These are phyloP conservation scores for Cryptosporidium sp. DNA, from an alignment of 169 alveolate species.

Conservation along the genomic window DNA sequence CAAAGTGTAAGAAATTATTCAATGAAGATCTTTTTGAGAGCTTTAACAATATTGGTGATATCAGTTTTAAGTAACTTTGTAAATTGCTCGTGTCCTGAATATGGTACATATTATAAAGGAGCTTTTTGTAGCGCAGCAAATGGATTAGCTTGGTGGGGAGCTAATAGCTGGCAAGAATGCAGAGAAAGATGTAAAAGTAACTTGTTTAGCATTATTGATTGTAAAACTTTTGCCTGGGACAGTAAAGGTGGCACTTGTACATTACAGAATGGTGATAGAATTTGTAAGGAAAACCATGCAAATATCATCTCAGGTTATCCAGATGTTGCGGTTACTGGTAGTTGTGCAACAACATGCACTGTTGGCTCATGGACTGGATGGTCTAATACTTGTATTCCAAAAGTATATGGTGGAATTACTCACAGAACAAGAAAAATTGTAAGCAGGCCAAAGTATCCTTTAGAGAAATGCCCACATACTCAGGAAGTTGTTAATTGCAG, in stretches of 20 bases:
- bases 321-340: slow-evolving; percentile 21
- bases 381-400: slow-evolving; percentile 66
- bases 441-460: slow-evolving; percentile 44
- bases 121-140: slow-evolving; percentile 6
- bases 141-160: slow-evolving; percentile 70
- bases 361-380: slow-evolving; percentile 48
- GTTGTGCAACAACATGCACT: slow-evolving; percentile 69
- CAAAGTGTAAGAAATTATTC: background rate
- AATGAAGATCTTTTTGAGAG: background rate
- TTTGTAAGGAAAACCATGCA: background rate
- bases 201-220: slow-evolving; percentile 17
- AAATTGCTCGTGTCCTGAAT: slow-evolving; percentile 9
- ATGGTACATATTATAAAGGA: slow-evolving; percentile 40
- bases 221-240: slow-evolving; percentile 45
- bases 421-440: slow-evolving; percentile 34
- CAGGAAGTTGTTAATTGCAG: slow-evolving; percentile 67
- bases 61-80: background rate
- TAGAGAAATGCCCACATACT: slow-evolving; percentile 60
- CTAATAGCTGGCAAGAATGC: slow-evolving; percentile 71
- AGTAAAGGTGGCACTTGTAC: slow-evolving; percentile 68
- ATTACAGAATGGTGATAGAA: slow-evolving; percentile 50
- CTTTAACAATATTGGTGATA: background rate
- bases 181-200: slow-evolving; percentile 63
- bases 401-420: slow-evolving; percentile 66
- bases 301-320: slow-evolving; percentile 12